Percentiles rank a stretch among this genome's conserved stretches.
phyloP scores from a whole-genome alignment of 2,329 filamentous ascomycete genomes.

The Cladophialophora immunda region DNA sequence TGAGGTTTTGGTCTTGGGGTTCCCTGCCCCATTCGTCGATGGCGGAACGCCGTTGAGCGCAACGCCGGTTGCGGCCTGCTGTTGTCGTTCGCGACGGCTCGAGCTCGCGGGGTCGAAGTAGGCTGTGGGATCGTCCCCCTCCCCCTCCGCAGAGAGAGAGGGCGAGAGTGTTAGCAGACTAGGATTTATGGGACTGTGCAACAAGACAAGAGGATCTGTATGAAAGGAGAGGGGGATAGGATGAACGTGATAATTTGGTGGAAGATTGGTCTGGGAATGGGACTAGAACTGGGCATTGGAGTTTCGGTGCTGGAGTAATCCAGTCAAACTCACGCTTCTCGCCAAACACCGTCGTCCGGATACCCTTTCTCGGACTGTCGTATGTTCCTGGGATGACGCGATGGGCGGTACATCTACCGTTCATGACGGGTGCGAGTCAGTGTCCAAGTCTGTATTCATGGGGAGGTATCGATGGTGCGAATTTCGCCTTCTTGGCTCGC shows the following conservation, averaged over 20 bases:
- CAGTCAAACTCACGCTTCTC: conserved; percentile 47
- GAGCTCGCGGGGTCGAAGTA: conserved; percentile 38
- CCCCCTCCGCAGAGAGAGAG: neutral
- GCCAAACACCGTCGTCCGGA: conserved; percentile 56
- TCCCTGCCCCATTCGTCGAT: too few species aligned
- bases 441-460: neutral
- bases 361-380: conserved; percentile 49
- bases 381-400: conserved; percentile 56
- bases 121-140: conserved; percentile 19
- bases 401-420: conserved; percentile 48
- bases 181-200: neutral
- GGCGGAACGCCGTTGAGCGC: too few species aligned
- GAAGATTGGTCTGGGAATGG: too few species aligned
- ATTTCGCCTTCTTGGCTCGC: too few species aligned
- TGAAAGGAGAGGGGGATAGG: too few species aligned
- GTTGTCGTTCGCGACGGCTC: conserved; percentile 31
- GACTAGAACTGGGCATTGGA: too few species aligned
- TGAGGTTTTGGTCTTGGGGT: too few species aligned
- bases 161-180: neutral
- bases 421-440: neutral
- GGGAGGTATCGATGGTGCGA: neutral
- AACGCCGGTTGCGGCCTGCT: too few species aligned
- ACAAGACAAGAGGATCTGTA: too few species aligned
- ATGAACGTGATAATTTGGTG: too few species aligned
- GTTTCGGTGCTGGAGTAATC: neutral